Percentiles rank a stretch among this genome's conserved stretches.
Evolutionary conservation across 495 filamentous ascomycete genomes (phyloP).

Genomic region (Bombardia bombarda): DNA sequence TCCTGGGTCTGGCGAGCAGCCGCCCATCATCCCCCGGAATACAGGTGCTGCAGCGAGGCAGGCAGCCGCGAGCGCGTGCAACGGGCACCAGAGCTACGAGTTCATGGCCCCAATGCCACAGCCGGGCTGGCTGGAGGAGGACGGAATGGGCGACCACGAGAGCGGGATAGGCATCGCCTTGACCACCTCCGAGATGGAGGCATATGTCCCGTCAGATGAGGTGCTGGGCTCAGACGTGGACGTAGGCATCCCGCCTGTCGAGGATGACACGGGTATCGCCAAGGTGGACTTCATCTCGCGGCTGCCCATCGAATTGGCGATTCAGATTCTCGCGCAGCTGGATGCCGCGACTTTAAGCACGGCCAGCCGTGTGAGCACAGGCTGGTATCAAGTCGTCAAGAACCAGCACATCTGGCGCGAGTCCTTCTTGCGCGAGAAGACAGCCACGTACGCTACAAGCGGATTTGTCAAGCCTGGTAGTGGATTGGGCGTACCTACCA

Average conservation of each 20-base stretch:
- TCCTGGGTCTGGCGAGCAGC: conserved; percentile 40
- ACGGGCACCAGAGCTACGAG: conserved; percentile 49
- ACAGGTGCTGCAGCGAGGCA: conserved; percentile 63
- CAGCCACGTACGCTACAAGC: conserved; percentile 44
- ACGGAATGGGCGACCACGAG: conserved; percentile 53
- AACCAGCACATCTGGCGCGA: conserved; percentile 69
- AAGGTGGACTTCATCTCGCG: conserved; percentile 55
- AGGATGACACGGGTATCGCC: conserved; percentile 30
- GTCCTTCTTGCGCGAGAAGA: conserved; percentile 64
- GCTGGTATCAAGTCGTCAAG: conserved; percentile 54
- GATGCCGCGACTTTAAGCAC: conserved; percentile 56
- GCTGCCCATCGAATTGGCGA: conserved; percentile 65
- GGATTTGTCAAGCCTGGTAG: conserved; percentile 33
- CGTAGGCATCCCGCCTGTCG: conserved; percentile 27
- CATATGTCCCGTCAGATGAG: conserved; percentile 20
- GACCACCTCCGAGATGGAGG: conserved; percentile 39
- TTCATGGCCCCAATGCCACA: conserved; percentile 28
- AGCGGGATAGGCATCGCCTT: conserved; percentile 77
- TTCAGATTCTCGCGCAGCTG: conserved; percentile 63
- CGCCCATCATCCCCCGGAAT: conserved; percentile 45
- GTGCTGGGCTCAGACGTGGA: conserved; percentile 24
- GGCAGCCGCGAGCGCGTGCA: conserved; percentile 53
- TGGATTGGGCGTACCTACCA: conserved; percentile 39
- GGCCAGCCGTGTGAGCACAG: conserved; percentile 51
- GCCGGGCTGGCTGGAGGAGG: conserved; percentile 25